Evolutionary conservation across 345 rosid species (phyloP), one percentile per base, ranked within the genome.

Genomic region (Populus simonii): DNA sequence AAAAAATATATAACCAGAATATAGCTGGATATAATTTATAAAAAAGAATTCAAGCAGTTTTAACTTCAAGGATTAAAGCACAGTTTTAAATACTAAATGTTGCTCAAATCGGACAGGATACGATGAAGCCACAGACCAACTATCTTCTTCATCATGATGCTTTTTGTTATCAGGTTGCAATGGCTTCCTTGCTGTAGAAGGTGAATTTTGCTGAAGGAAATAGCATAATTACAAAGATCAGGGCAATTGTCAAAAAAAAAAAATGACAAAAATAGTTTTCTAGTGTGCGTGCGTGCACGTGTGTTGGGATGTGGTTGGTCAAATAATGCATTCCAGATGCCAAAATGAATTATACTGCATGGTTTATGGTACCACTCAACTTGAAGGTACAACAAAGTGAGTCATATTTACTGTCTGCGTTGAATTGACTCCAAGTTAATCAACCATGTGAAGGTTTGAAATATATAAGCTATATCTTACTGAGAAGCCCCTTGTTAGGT

Each of bases 51-150:
- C 70, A 67, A 67, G n/a, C 7, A 20, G 41, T 31, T 31, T 36
- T 38, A 67, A 3, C 38, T 67, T 67, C 13, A 36, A 11, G 70
- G n/a, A 43, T 35, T 10, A 68, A 47, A 47, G 41, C 47, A 25
- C 70, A 10, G 68, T 63, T 27, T 55, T 36, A 61, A 68, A 23
- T 12, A 16, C 4, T 45, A 61, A 61, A 70, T 47, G 8, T 4
- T 51, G 5, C 55, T 41, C 15, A 25, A 49, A 7, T 47, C 61
- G 74, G 65, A 62, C 57, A 65, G 96, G 95, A 92, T 96, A 96
- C 95, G 97, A 92, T 84, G 99, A 96, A 78, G 92, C 80, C 1
- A 92, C 78, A 27, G 98, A 94, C 84, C 89, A 88, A 83, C 68
- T 88, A 84, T 96, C 99, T 51, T 90, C 99, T 0, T 96, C 99